Base-by-base conservation (phyloP, 2,329 filamentous ascomycete genomes). In the Fonsecaea monophora region DNA sequence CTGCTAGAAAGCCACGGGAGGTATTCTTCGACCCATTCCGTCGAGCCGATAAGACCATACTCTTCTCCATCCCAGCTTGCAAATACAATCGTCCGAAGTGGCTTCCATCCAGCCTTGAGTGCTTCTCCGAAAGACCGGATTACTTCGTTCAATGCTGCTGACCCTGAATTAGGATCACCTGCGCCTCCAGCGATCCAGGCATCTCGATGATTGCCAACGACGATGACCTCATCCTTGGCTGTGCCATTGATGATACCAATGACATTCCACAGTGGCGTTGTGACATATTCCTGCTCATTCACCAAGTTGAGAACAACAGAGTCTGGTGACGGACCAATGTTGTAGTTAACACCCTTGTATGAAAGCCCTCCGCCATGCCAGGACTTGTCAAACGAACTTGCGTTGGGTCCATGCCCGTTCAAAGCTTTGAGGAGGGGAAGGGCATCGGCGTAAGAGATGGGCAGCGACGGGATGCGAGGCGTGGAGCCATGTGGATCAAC, bases 11-110 rank as follows among this genome's bases (percentile, higher is more conserved):
- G 85, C 92, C 92, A 96, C 0, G 91, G 90, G 0, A 96, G 79
- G 73, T 92, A 92, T 71, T 97, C 92, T 75, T 97, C 93, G 0
- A 97, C 92, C 92, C 93, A 97, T 75, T 97, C 94, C 0, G 94
- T 96, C 61, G 89, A 92, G 4, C 94, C 94, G 13, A 97, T 78
- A 4, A 97, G 84, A 0, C 91, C 92, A 71, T 97, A 96, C 78
- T 97, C 93, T 78, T 92, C 90, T 37, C 89, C 90, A 69, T 92
- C 90, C 90, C 90, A 92, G 76, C 87, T 90, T 87, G 91, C 93
- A 75, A 97, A 94, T 48, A 97, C 92, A 64, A 98, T 92, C 0
- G 94, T 98, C 25, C 94, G 90, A 21, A 93, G 84, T 0, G 95
- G 92, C 77, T 90, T 92, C 92, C 92, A 96, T 13, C 92, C 92